Conservation (phyloP, 768 basidiomycete species). For the Termitomyces sp. region DNA sequence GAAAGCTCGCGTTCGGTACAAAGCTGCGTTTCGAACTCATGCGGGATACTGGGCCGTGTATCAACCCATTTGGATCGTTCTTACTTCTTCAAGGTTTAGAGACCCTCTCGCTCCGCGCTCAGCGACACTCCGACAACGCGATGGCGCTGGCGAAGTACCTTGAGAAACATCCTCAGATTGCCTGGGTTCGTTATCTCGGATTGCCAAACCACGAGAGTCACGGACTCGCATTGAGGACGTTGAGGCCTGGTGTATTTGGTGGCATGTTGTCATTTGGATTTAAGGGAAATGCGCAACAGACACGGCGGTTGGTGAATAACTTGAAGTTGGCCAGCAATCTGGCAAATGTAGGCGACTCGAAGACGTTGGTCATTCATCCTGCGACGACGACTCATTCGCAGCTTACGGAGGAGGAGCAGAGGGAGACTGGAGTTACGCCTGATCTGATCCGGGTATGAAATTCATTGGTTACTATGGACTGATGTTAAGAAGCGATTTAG, state of each 20-base stretch:
- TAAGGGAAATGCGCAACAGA: constrained; percentile 48
- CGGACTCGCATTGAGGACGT: constrained; percentile 46
- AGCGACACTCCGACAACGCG: constrained; percentile 71
- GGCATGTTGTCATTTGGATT: constrained; percentile 79
- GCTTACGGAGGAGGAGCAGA: constrained; percentile 54
- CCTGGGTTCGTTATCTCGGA: constrained; percentile 80
- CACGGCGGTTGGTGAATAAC: constrained; percentile 61
- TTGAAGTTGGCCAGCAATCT: constrained; percentile 69
- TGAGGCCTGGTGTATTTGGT: constrained; percentile 54
- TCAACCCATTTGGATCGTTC: constrained; percentile 75
- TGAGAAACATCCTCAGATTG: constrained; percentile 55
- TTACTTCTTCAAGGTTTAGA: constrained; percentile 76
- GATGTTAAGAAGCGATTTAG: neutral
- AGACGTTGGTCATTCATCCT: constrained; percentile 78
- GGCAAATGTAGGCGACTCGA: constrained; percentile 73
- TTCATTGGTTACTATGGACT: neutral
- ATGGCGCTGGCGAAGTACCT: constrained; percentile 63
- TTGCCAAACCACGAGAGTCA: constrained; percentile 58
- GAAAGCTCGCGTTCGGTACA: constrained; percentile 54
- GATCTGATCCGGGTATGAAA: constrained; percentile 65
- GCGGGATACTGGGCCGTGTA: constrained; percentile 59
- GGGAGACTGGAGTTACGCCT: constrained; percentile 63
- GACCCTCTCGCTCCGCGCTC: constrained; percentile 65
- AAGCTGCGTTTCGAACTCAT: constrained; percentile 59
- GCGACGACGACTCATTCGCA: constrained; percentile 77